Conservation (phyloP, 2,329 filamentous ascomycete genomes). For the Pseudocercospora fuligena region DNA sequence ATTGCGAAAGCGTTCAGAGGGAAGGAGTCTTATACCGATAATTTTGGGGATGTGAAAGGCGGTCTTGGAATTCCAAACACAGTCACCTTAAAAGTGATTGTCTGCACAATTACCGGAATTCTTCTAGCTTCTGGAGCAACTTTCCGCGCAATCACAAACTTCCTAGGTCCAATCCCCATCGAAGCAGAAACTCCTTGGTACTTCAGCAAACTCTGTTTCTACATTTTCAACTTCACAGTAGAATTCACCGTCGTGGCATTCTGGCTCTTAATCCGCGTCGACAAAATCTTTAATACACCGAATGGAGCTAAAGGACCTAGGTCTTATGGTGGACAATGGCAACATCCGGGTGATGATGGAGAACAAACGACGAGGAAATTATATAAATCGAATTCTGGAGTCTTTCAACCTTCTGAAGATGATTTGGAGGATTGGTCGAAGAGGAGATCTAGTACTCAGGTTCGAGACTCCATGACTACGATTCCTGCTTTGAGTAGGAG, state of each 20-base stretch:
- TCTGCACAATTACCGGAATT: constrained; percentile 63
- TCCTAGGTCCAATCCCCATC: constrained; percentile 46
- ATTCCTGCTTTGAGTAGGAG: background rate
- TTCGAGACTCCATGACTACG: background rate
- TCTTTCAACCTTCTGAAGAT: background rate
- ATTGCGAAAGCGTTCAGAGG: constrained; percentile 47
- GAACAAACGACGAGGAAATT: background rate
- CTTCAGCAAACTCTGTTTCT: constrained; percentile 73
- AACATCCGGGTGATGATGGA: background rate
- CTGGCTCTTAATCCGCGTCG: constrained; percentile 71
- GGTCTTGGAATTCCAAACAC: constrained; percentile 39
- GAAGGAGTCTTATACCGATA: constrained; percentile 50
- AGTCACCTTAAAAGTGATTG: constrained; percentile 67
- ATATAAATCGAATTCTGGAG: background rate
- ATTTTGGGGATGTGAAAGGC: constrained; percentile 59
- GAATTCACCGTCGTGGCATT: constrained; percentile 72
- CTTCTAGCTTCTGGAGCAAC: constrained; percentile 71
- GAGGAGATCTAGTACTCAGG: background rate
- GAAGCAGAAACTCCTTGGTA: constrained; percentile 67
- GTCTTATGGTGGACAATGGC: constrained; percentile 28
- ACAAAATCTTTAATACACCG: constrained; percentile 75
- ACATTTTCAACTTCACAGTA: constrained; percentile 76
- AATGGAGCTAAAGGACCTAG: constrained; percentile 65
- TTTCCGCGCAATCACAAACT: constrained; percentile 68
- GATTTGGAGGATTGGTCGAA: background rate